Conservation (phyloP, 352 stramenopile genomes). For the Phytophthora lateralis region DNA sequence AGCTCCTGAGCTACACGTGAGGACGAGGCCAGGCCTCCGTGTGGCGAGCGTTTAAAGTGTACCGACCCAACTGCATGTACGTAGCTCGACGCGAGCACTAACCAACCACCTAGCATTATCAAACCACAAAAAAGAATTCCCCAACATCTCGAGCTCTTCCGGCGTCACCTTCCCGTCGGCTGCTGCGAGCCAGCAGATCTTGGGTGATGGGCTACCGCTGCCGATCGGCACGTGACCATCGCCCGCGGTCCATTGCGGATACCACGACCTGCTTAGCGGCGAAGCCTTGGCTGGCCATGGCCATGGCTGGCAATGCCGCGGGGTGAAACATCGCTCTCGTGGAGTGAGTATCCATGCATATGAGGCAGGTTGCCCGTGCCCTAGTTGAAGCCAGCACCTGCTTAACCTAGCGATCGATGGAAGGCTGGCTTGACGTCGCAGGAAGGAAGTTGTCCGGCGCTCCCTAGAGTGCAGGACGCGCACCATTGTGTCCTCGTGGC, state of each 20-base stretch:
- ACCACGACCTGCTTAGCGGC: background rate
- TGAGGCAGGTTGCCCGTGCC: conserved; percentile 5
- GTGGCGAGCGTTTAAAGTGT: conserved; percentile 35
- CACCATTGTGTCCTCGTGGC: background rate
- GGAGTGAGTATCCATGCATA: too few species aligned
- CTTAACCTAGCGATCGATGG: background rate
- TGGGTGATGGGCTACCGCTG: conserved; percentile 5
- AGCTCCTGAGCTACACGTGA: conserved; percentile 84
- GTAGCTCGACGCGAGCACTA: conserved; percentile 15
- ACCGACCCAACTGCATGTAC: conserved; percentile 41
- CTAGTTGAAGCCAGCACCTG: conserved; percentile 15
- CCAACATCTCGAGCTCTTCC: conserved; percentile 9
- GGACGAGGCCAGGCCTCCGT: conserved; percentile 15
- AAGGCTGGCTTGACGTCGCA: background rate
- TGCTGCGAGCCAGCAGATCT: conserved; percentile 17
- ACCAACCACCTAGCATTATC: conserved; percentile 32
- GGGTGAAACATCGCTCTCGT: too few species aligned
- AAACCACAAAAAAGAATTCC: conserved; percentile 26
- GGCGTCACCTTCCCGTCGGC: conserved; percentile 5
- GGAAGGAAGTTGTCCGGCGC: background rate
- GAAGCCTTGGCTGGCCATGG: background rate
- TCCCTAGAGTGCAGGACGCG: too few species aligned
- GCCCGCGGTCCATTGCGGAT: conserved; percentile 7
- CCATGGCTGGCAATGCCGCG: background rate
- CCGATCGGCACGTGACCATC: conserved; percentile 12